Conservation (phyloP, 108 stramenopile species). For the Stephanodiscus minutulus region DNA sequence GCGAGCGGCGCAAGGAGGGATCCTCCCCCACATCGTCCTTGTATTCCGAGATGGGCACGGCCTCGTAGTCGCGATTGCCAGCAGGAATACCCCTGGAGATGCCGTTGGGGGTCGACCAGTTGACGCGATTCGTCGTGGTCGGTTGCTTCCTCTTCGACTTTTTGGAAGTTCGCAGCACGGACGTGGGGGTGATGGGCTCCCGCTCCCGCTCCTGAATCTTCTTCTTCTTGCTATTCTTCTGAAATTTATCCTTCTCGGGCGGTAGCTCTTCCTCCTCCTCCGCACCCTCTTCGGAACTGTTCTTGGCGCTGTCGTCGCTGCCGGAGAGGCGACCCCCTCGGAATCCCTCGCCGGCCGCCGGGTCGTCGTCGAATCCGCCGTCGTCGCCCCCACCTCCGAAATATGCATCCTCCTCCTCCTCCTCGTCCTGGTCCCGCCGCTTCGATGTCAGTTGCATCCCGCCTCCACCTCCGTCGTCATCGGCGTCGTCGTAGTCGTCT, state of each 20-base stretch:
- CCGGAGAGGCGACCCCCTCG: constrained; percentile 15
- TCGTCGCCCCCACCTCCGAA: constrained; percentile 15
- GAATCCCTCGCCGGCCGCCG: not conserved
- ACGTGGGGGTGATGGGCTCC: constrained; percentile 42
- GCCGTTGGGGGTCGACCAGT: constrained; percentile 48
- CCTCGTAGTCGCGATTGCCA: constrained; percentile 62
- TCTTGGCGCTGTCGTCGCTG: too few relatives aligned
- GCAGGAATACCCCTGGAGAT: constrained; percentile 56
- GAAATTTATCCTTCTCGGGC: constrained; percentile 27
- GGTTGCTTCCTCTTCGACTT: constrained; percentile 26
- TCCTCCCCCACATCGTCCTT: constrained; percentile 46
- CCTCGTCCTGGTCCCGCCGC: constrained; percentile 26
- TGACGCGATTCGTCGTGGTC: constrained; percentile 27
- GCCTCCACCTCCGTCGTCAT: constrained; percentile 29
- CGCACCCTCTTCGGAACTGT: constrained; percentile 6
- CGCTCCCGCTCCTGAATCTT: constrained; percentile 13
- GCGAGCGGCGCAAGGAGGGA: constrained; percentile 55
- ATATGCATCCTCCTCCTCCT: constrained; percentile 26
- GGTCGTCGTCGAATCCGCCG: constrained; percentile 13
- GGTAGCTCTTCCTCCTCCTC: constrained; percentile 18
- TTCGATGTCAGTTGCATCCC: constrained; percentile 32
- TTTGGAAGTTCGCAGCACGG: constrained; percentile 27
- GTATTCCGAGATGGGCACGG: constrained; percentile 63
- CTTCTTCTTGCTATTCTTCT: constrained; percentile 28
- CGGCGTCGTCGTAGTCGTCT: constrained; percentile 42